Base-by-base conservation (phyloP, 352 stramenopile species). In the Elongisporangium prolatum region DNA sequence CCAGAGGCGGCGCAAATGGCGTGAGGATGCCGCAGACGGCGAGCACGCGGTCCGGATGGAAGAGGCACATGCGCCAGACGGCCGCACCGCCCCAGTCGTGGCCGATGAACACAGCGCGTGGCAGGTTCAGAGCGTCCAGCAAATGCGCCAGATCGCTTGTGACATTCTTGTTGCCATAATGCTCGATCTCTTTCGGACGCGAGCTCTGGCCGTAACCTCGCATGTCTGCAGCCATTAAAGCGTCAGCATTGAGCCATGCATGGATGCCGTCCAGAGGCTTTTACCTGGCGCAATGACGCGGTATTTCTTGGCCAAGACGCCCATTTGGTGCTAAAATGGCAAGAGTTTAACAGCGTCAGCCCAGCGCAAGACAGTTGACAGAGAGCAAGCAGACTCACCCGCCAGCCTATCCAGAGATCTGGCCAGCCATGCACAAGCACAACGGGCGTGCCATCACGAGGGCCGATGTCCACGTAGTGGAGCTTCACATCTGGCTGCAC, bases 371-470 rank as follows among this genome's bases (percentile, higher is more conserved):
- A 25, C 9, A 40, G 11, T 17, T 48, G n/a, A 38, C 21, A 47
- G n/a, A 53, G 22, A 56, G 21, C 5, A 44, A 11, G 10, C 8
- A 17, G 25, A 60, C 73, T 11, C 69, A 81, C 75, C 48, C 75
- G 67, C 76, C 79, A 87, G 24, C 65, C 77, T 44, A 84, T 86
- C 70, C 74, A 82, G 4, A 88, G 54, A 21, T 89, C 79, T 14
- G 76, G 79, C 64, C 74, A 89, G n/a, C 76, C 79, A 21, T 89
- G 79, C 52, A 86, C 34, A 52, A 89, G 74, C 57, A 89, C 74
- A 22, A 89, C 48, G 7, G 74, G 70, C 34, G 69, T 63, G 8
- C 50, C 72, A 66, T 86, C 72, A 8, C 63, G 61, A 2, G 68
- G 72, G 16, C 75, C 74, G 20, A 72, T 74, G 6, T 86, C 75